A percentile compares a stretch with the other conserved stretches of the same genome.
Evolutionary conservation across 2,329 filamentous ascomycete genomes (phyloP).

Genomic region (Botrytis pseudocinerea): DNA sequence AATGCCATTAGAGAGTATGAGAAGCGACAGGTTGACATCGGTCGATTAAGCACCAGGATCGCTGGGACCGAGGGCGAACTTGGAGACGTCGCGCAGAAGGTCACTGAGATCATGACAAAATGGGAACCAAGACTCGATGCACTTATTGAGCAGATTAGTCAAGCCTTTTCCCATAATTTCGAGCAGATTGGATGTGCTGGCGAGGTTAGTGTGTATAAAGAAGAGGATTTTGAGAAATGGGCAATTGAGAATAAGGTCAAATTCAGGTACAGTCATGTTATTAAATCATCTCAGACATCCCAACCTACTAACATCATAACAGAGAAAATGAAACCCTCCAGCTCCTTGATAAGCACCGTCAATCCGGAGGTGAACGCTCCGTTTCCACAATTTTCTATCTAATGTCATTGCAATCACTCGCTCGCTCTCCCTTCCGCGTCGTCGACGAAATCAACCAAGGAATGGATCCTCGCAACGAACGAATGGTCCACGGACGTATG

Average conservation of each 20-base stretch:
- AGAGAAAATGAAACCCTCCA: slow-evolving; percentile 81
- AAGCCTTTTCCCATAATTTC: slow-evolving; percentile 91
- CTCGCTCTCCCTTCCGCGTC: slow-evolving; percentile 92
- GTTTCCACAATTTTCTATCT: slow-evolving; percentile 99
- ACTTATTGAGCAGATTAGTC: slow-evolving; percentile 78
- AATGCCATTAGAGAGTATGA: slow-evolving; percentile 77
- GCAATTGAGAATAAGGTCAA: slow-evolving; percentile 91
- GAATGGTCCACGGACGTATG: slow-evolving; percentile 97
- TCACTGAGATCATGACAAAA: slow-evolving; percentile 63
- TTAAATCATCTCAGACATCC: background rate
- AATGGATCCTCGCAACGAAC: slow-evolving; percentile 98
- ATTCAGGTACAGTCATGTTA: slow-evolving; percentile 67
- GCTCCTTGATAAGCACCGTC: slow-evolving; percentile 84
- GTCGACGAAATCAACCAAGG: slow-evolving; percentile 99
- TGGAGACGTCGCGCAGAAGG: slow-evolving; percentile 55
- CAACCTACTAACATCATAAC: slow-evolving; percentile 28
- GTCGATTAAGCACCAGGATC: slow-evolving; percentile 60
- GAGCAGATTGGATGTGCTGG: slow-evolving; percentile 91
- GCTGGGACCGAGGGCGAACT: slow-evolving; percentile 57
- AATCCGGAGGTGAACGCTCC: slow-evolving; percentile 93
- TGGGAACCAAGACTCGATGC: slow-evolving; percentile 86
- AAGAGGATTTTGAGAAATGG: slow-evolving; percentile 92
- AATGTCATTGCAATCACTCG: slow-evolving; percentile 93
- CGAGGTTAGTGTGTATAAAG: slow-evolving; percentile 84
- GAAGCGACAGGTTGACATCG: slow-evolving; percentile 68